A percentile compares a stretch with the other conserved stretches of the same genome.
phyloP scores from a whole-genome alignment of 129 eudicot species.

The Rutidosis leptorrhynchoides region DNA sequence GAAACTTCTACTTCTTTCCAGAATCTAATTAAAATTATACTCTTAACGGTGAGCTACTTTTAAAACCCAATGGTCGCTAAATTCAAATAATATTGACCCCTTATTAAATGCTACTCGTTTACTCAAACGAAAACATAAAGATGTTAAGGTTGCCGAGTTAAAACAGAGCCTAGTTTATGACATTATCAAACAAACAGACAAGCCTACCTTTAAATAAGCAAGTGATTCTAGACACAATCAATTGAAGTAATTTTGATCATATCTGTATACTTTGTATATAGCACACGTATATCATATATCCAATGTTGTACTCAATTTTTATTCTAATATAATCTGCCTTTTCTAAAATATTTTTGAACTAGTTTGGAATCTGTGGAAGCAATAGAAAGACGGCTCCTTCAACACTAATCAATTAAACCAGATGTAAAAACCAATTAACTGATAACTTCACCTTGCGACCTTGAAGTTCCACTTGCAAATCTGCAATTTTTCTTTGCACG shows the following conservation, averaged over 20 bases:
- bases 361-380: neutral
- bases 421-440: neutral
- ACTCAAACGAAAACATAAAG: neutral
- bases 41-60: neutral
- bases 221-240: neutral
- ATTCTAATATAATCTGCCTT: no score
- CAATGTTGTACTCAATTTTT: no score
- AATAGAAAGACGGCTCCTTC: neutral
- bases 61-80: neutral
- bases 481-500: slow-evolving; percentile 89
- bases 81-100: neutral
- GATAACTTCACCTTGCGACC: slow-evolving; percentile 72
- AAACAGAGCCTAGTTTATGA: no score
- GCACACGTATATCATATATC: no score
- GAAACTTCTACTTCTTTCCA: neutral
- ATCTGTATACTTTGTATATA: no score
- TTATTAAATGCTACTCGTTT: neutral
- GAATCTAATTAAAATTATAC: neutral
- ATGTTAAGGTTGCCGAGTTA: neutral
- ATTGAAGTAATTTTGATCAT: neutral
- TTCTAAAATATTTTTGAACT: no score
- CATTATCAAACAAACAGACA: neutral
- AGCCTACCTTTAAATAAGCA: neutral
- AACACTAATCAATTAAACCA: neutral
- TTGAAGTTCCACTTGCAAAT: slow-evolving; percentile 92